A percentile compares a stretch with the other conserved stretches of the same genome.
Evolutionary conservation across 2,329 filamentous ascomycete species (phyloP).

Genomic region (Epichloe hybrida): DNA sequence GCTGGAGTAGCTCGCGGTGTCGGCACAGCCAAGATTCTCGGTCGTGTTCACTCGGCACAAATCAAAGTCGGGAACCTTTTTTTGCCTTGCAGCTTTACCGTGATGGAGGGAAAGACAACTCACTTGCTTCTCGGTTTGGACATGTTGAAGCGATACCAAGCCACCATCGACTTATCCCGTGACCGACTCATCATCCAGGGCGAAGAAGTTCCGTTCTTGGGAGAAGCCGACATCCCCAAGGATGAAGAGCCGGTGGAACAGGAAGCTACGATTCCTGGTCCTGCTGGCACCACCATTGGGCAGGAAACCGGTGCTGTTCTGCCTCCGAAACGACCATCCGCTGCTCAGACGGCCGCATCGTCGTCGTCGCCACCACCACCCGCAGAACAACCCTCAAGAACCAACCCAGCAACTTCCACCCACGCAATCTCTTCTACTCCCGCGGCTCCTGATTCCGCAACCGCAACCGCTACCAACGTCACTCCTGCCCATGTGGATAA

Average conservation of each 20-base stretch:
- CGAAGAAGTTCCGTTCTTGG: conserved; percentile 77
- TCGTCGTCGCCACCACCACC: conserved; percentile 6
- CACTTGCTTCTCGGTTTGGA: conserved; percentile 87
- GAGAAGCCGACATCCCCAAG: conserved; percentile 86
- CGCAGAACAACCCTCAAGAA: conserved; percentile 10
- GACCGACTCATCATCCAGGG: conserved; percentile 81
- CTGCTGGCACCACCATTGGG: conserved; percentile 80
- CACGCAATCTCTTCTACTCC: conserved; percentile 12
- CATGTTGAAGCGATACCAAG: conserved; percentile 94
- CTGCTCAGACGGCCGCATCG: conserved; percentile 8
- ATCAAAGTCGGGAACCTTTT: conserved; percentile 84
- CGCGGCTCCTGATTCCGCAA: conserved; percentile 10
- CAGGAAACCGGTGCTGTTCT: conserved; percentile 65
- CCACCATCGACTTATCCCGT: conserved; percentile 73
- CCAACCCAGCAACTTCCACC: conserved; percentile 8
- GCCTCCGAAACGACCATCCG: conserved; percentile 11
- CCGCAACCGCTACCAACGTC: conserved; percentile 18
- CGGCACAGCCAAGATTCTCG: conserved; percentile 86
- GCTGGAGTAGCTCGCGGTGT: conserved; percentile 87
- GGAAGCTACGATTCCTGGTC: conserved; percentile 74
- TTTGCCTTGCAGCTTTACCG: conserved; percentile 89
- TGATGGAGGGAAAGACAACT: conserved; percentile 97
- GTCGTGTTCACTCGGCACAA: conserved; percentile 86
- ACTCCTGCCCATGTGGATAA: conserved; percentile 59
- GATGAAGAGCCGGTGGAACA: conserved; percentile 58